phyloP scores from a whole-genome alignment of 2,329 filamentous ascomycete genomes.

The Mycosphaerella sp. region DNA sequence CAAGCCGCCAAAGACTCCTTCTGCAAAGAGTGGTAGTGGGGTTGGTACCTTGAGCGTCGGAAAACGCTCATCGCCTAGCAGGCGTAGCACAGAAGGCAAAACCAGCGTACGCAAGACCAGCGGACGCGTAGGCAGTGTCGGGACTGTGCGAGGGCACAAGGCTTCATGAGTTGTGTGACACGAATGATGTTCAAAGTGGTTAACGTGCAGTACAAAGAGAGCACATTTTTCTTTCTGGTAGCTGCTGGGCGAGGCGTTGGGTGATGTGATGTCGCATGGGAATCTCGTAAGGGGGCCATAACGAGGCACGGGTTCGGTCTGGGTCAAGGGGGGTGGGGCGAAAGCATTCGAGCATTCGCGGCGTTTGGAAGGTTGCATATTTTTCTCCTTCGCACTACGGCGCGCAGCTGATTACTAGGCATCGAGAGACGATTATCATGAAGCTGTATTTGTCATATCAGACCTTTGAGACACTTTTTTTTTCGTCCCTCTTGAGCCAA shows the following conservation, averaged over 20 bases:
- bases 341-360: not conserved
- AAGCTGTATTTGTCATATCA: not conserved
- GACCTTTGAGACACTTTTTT: not conserved
- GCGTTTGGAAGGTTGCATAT: not conserved
- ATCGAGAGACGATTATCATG: not conserved
- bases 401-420: not conserved
- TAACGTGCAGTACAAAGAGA: not conserved
- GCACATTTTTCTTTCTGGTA: not conserved
- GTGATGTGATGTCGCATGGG: not conserved
- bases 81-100: constrained; percentile 45
- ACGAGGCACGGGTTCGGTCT: not conserved
- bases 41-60: constrained; percentile 41
- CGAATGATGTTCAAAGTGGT: constrained; percentile 1
- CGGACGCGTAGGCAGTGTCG: constrained; percentile 44
- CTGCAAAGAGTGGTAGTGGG: constrained; percentile 37
- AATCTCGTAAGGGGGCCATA: not conserved
- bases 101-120: constrained; percentile 47
- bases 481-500: too few species aligned
- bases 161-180: constrained; percentile 18
- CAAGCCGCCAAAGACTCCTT: constrained; percentile 40
- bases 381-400: not conserved
- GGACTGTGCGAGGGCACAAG: constrained; percentile 19
- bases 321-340: not conserved
- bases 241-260: not conserved
- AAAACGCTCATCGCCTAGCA: constrained; percentile 41